phyloP scores from a whole-genome alignment of 2,329 filamentous ascomycete species.

The Aureobasidium melanogenum region DNA sequence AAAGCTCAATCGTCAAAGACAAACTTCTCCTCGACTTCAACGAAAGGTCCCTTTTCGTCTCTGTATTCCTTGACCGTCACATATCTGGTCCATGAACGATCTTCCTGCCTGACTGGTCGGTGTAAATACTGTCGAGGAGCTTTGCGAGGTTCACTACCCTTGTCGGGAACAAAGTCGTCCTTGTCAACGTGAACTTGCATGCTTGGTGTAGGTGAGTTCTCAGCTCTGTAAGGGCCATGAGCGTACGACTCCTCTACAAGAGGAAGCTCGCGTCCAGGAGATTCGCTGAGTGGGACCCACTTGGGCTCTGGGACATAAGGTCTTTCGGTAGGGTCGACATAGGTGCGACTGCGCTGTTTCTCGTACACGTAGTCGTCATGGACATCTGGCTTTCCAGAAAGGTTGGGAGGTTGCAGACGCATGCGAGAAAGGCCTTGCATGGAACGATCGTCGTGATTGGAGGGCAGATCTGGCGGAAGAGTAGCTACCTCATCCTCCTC shows the following conservation, averaged over 20 bases:
- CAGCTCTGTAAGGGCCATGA: constrained; percentile 9
- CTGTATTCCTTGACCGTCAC: constrained; percentile 4
- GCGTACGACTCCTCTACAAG: neutral
- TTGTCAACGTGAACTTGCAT: constrained; percentile 11
- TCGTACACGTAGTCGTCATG: neutral
- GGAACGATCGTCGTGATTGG: neutral
- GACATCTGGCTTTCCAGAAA: neutral
- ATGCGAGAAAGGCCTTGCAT: neutral
- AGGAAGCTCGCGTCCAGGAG: constrained; percentile 6
- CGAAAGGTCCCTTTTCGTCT: constrained; percentile 3
- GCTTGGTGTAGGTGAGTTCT: neutral
- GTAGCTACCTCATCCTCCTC: neutral
- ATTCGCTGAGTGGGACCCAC: constrained; percentile 1
- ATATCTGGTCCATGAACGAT: neutral
- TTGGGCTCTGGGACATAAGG: neutral
- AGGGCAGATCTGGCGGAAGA: neutral
- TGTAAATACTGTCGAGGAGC: neutral
- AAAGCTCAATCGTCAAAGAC: constrained; percentile 6
- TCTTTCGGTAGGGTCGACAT: neutral
- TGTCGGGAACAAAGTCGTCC: neutral
- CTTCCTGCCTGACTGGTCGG: neutral
- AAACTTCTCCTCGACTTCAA: constrained; percentile 11
- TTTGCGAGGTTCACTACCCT: neutral
- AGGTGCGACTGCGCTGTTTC: neutral
- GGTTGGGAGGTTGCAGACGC: neutral